Evolutionary conservation across 2,329 filamentous ascomycete species (phyloP).

Genomic region (Plenodomus lindquistii): DNA sequence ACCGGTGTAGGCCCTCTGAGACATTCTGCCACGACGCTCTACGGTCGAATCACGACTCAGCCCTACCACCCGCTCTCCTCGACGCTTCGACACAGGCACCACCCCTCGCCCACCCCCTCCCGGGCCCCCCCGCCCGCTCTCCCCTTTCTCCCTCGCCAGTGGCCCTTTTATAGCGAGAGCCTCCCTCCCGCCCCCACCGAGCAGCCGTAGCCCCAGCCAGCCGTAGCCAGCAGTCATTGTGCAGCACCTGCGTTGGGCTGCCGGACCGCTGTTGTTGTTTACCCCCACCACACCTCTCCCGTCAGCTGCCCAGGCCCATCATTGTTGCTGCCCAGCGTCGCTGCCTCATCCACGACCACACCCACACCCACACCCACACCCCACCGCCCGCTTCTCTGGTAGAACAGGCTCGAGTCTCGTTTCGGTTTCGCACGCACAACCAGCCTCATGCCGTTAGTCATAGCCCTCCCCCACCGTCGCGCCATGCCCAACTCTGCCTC

Average conservation of each 20-base stretch:
- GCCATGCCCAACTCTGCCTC: conserved; percentile 18
- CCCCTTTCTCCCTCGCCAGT: conserved; percentile 10
- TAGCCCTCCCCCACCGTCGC: conserved; percentile 43
- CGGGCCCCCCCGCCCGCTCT: conserved; percentile 1
- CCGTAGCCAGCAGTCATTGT: background rate
- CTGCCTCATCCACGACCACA: conserved; percentile 8
- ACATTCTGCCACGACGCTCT: conserved; percentile 18
- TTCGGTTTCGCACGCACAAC: conserved; percentile 32
- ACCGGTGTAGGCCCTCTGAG: conserved; percentile 7
- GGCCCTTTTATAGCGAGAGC: conserved; percentile 1
- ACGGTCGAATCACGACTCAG: conserved; percentile 31
- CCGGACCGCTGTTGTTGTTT: conserved; percentile 6
- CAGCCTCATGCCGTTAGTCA: conserved; percentile 50
- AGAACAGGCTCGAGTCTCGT: conserved; percentile 44
- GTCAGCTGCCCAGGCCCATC: background rate
- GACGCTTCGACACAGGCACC: background rate
- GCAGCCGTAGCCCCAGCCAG: too few relatives aligned
- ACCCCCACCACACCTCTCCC: background rate
- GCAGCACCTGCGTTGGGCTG: background rate
- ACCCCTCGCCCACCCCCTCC: background rate
- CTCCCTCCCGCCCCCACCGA: conserved; percentile 1
- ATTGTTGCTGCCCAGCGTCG: conserved; percentile 4
- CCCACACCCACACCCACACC: conserved; percentile 26
- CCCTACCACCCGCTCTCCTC: conserved; percentile 18
- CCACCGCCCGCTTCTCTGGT: conserved; percentile 45